Percentiles rank a stretch among this genome's conserved stretches.
Conservation (phyloP, 2,329 filamentous ascomycete species). For the Chrysoporthe cubensis region DNA sequence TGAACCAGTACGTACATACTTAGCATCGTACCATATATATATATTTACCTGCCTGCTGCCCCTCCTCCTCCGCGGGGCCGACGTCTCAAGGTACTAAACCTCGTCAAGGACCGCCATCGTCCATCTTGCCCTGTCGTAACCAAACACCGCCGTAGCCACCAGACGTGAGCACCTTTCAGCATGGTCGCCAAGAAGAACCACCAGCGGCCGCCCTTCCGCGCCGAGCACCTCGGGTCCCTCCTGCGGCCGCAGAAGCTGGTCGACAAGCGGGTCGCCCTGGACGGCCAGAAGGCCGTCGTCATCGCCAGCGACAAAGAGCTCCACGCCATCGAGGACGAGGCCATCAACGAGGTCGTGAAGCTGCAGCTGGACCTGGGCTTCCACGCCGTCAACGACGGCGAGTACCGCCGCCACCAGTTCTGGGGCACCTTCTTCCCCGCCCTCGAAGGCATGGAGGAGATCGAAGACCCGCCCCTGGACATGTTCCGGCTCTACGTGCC, state of each 20-base stretch:
- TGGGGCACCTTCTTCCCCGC: conserved; percentile 43
- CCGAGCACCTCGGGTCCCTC: conserved; percentile 76
- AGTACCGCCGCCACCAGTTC: conserved; percentile 51
- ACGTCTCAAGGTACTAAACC: not conserved
- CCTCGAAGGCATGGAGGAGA: conserved; percentile 47
- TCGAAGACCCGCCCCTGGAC: conserved; percentile 37
- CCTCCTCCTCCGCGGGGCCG: not conserved
- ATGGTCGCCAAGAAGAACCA: conserved; percentile 29
- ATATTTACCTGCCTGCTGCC: not conserved
- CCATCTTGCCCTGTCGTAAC: not conserved
- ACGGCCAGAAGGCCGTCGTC: conserved; percentile 42
- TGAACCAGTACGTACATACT: not conserved
- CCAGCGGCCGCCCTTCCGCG: conserved; percentile 64
- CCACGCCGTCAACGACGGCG: conserved; percentile 62
- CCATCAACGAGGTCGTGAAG: conserved; percentile 62
- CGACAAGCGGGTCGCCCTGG: conserved; percentile 43
- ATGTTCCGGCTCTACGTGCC: conserved; percentile 45
- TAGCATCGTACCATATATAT: not conserved
- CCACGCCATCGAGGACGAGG: conserved; percentile 56
- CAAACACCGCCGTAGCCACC: too few species aligned
- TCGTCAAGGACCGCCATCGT: too few species aligned
- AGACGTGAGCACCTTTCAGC: not conserved
- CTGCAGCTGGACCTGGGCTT: conserved; percentile 62
- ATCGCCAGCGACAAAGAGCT: conserved; percentile 50
- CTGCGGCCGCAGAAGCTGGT: conserved; percentile 70